phyloP scores from a whole-genome alignment of 192 early-diverging fungal species.

The Gaertneriomyces semiglobifer region DNA sequence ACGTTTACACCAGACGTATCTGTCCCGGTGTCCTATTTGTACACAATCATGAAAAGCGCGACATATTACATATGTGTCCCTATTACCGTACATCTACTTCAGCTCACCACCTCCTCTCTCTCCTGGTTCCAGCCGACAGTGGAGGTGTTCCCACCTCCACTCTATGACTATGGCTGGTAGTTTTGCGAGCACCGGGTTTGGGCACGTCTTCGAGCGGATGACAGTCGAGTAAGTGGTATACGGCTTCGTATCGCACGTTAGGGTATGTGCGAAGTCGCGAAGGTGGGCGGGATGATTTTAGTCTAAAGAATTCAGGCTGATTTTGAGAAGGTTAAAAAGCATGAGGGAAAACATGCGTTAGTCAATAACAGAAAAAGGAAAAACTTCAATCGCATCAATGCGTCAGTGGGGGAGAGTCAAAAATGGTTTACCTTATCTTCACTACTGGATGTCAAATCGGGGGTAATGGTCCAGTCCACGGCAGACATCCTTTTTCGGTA shows the following conservation, averaged over 20 bases:
- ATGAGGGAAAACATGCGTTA: too few species aligned
- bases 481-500: conserved; percentile 32
- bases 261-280: conserved; percentile 12
- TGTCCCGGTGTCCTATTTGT: too few species aligned
- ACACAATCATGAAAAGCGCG: too few species aligned
- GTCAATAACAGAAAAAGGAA: too few species aligned
- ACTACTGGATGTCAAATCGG: conserved; percentile 33
- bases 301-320: conserved; percentile 42
- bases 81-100: too few species aligned
- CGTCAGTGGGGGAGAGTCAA: not conserved
- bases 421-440: not conserved
- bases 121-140: too few species aligned
- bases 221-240: conserved; percentile 49
- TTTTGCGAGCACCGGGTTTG: not conserved
- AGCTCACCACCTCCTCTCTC: too few species aligned
- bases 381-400: too few species aligned
- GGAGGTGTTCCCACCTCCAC: too few species aligned
- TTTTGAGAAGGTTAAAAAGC: not conserved
- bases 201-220: conserved; percentile 41
- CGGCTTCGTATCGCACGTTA: conserved; percentile 44
- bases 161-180: too few species aligned
- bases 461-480: conserved; percentile 38
- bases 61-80: too few species aligned
- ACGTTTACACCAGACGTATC: too few species aligned
- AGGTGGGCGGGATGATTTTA: conserved; percentile 24